Base-by-base conservation (phyloP, 129 eudicot genomes). In the Artemisia argyi region DNA sequence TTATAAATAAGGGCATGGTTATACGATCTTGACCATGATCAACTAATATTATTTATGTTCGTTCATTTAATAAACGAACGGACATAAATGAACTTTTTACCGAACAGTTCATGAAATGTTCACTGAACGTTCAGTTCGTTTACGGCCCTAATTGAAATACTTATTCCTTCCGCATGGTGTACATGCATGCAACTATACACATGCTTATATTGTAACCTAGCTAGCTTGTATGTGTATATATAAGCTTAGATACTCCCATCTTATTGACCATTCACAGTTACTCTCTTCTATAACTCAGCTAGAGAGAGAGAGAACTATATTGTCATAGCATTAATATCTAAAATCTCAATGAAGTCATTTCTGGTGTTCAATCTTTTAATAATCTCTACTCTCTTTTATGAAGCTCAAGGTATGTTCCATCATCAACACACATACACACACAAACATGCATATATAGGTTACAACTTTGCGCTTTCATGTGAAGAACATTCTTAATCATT, bases 401-500 rank as follows among this genome's bases (percentile, higher is more conserved):
- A 83, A 73, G 83, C 87, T 82, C 85, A 82, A 68, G 96, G 96
- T 86, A 86, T 67, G 66, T 39, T 55, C 24, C 42, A 18, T 15
- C 6, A 20, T 16, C 69, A 5, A 61, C 56, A 47, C 20, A 30
- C 11, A 18, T 9, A 64, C 26, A 60, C 2, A 7, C n/a, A 50
- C 22, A 63, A 11, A 49, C 18, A 63, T 13, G 19, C 14, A 65
- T 62, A 46, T 4, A 2, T 65, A 50, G 28, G 26, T 30, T 26
- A 73, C 44, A 30, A 30, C 35, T 26, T 60, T 18, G 5, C 24
- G 49, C 13, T 65, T 19, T 15, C 53, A 39, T 65, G 52, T 64
- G 39, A 6, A 47, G 60, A 46, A 7, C n/a, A 11, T 63, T 3
- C 30, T 48, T 22, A 48, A 1, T 19, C 2, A 57, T 56, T 12